Evolutionary conservation across 192 early-diverging fungal genomes (phyloP).

Genomic region (Entophlyctis luteolus): DNA sequence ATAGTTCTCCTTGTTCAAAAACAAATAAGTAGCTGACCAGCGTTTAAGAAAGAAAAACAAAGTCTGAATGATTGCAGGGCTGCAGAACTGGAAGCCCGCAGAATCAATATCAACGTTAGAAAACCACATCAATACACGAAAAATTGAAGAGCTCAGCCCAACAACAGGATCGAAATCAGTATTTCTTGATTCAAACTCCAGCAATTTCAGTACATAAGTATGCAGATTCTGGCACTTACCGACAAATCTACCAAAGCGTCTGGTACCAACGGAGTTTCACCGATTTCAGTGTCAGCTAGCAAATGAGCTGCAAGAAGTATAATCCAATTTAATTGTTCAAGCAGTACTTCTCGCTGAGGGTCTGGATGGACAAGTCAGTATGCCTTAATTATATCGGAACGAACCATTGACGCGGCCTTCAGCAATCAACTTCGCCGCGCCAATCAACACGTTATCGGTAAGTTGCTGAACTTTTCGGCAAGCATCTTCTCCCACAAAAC

Average conservation of each 20-base stretch:
- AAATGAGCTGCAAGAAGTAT: slow-evolving; percentile 63
- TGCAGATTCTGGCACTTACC: slow-evolving; percentile 47
- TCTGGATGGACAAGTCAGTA: neutral
- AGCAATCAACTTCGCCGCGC: slow-evolving; percentile 20
- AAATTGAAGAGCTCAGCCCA: slow-evolving; percentile 11
- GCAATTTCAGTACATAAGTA: neutral
- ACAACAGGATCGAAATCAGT: slow-evolving; percentile 23
- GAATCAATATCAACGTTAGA: slow-evolving; percentile 20
- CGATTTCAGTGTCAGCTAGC: slow-evolving; percentile 62
- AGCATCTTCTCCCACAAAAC: neutral
- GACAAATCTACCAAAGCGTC: slow-evolving; percentile 60
- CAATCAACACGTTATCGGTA: slow-evolving; percentile 32
- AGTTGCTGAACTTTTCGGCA: too few species aligned
- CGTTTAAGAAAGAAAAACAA: slow-evolving; percentile 72
- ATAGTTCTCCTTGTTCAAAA: slow-evolving; percentile 59
- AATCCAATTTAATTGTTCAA: slow-evolving; percentile 74
- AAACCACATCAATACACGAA: slow-evolving; percentile 21
- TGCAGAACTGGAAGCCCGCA: slow-evolving; percentile 46
- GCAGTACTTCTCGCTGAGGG: slow-evolving; percentile 29
- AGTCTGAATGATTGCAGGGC: slow-evolving; percentile 66
- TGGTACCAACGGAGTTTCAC: slow-evolving; percentile 69
- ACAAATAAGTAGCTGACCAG: slow-evolving; percentile 70
- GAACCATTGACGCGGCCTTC: too few species aligned
- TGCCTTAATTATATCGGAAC: too few species aligned
- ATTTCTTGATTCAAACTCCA: neutral